Conservation (phyloP, 2,329 filamentous ascomycete genomes). For the Septoria petroselini region DNA sequence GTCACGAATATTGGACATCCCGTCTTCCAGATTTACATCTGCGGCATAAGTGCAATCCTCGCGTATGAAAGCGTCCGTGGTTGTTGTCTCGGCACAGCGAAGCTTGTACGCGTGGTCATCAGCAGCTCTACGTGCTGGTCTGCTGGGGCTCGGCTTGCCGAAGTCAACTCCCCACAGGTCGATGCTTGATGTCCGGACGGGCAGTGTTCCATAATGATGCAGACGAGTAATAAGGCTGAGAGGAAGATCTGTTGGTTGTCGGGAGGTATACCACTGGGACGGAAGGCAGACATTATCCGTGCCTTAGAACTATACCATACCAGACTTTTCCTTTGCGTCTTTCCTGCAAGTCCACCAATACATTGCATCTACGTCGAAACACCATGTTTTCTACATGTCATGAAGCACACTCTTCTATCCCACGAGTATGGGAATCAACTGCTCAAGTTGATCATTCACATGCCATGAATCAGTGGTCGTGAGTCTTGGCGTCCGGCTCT, state of each 20-base stretch:
- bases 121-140: too few relatives aligned
- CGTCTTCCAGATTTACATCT: too few relatives aligned
- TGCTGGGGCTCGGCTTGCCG: too few relatives aligned
- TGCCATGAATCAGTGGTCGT: too few relatives aligned
- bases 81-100: neutral
- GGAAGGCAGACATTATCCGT: neutral
- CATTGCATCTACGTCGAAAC: too few relatives aligned
- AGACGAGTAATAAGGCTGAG: neutral
- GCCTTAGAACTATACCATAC: neutral
- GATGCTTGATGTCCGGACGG: neutral
- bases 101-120: too few relatives aligned
- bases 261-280: neutral
- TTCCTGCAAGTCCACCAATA: neutral
- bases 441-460: too few relatives aligned
- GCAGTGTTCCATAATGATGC: too few relatives aligned
- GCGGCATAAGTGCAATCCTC: too few relatives aligned
- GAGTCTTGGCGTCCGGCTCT: conserved; percentile 5
- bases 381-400: neutral
- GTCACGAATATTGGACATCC: too few relatives aligned
- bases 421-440: too few relatives aligned
- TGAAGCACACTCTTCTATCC: neutral
- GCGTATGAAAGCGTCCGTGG: neutral
- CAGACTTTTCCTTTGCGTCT: neutral
- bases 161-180: too few relatives aligned
- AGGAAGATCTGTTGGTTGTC: neutral